Conservation (phyloP, 805 yeast genomes). For the Ogataea zsoltii region DNA sequence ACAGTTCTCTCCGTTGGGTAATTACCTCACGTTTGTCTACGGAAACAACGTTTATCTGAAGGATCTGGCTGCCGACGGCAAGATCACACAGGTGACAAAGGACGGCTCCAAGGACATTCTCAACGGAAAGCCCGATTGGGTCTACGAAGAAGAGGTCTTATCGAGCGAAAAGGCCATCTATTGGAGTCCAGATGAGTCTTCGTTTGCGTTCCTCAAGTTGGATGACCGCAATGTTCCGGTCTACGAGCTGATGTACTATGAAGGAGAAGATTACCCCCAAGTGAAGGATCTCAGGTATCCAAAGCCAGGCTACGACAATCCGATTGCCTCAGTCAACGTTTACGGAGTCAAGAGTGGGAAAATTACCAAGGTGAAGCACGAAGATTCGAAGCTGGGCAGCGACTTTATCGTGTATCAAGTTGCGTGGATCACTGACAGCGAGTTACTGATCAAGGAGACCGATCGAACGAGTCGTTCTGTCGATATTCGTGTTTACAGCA, state of each 20-base stretch:
- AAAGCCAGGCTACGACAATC: constrained; percentile 68
- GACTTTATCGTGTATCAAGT: constrained; percentile 63
- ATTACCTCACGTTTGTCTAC: constrained; percentile 54
- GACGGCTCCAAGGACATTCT: constrained; percentile 55
- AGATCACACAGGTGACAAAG: constrained; percentile 39
- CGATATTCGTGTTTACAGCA: constrained; percentile 48
- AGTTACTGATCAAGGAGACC: constrained; percentile 57
- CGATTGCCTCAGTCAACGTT: constrained; percentile 48
- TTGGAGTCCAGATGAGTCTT: constrained; percentile 70
- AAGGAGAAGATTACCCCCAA: constrained; percentile 47
- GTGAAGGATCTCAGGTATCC: constrained; percentile 59
- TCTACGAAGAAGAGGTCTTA: constrained; percentile 79
- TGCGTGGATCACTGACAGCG: constrained; percentile 53
- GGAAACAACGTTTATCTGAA: constrained; percentile 56
- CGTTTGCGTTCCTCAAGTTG: constrained; percentile 53
- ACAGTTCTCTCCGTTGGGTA: constrained; percentile 62
- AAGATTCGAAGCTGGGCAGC: constrained; percentile 36
- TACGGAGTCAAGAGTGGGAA: constrained; percentile 38
- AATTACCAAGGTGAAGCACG: constrained; percentile 26
- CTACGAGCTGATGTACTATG: constrained; percentile 53
- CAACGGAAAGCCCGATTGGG: constrained; percentile 82
- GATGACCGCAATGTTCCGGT: constrained; percentile 61
- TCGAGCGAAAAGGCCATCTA: constrained; percentile 60
- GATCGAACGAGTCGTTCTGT: constrained; percentile 61
- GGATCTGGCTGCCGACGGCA: constrained; percentile 30